A percentile compares a stretch with the other conserved stretches of the same genome.
Evolutionary conservation across 2,329 filamentous ascomycete genomes (phyloP).

Genomic region (Diplodia sapinea): DNA sequence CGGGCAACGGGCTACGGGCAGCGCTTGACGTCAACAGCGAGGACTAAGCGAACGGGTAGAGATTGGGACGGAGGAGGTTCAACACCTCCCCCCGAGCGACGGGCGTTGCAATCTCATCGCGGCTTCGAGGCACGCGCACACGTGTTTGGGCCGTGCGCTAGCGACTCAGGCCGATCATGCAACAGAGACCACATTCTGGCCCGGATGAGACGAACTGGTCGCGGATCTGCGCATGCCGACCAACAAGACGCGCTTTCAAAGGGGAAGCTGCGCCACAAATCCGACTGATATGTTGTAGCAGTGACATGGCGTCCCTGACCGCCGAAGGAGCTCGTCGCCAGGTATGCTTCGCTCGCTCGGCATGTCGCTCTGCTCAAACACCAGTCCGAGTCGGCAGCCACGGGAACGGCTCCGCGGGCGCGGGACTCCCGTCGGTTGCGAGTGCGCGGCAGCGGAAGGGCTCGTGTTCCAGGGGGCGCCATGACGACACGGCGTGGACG

Average conservation of each 20-base stretch:
- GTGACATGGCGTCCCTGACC: too few relatives aligned
- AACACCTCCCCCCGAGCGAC: background rate
- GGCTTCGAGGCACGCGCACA: background rate
- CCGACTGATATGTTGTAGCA: too few relatives aligned
- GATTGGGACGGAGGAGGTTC: background rate
- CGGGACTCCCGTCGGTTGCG: background rate
- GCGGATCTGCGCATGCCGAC: background rate
- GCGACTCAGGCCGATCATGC: conserved; percentile 25
- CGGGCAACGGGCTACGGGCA: background rate
- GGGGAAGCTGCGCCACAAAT: conserved; percentile 10
- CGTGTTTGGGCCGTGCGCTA: conserved; percentile 7
- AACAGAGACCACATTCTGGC: conserved; percentile 6
- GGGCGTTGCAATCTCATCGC: conserved; percentile 14
- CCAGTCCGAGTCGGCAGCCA: background rate
- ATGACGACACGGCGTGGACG: conserved; percentile 14
- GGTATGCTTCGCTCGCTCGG: too few relatives aligned
- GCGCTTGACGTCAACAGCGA: conserved; percentile 21
- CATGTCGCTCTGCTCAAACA: background rate
- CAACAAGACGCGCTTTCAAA: background rate
- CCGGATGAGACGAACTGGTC: background rate
- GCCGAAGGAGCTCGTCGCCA: too few relatives aligned
- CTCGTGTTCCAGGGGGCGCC: conserved; percentile 17
- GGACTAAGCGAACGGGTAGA: background rate
- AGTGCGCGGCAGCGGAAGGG: conserved; percentile 2
- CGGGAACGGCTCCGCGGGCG: background rate